Base-by-base conservation (phyloP, 1,139 yeast species). In the Hansenula lynferdii region DNA sequence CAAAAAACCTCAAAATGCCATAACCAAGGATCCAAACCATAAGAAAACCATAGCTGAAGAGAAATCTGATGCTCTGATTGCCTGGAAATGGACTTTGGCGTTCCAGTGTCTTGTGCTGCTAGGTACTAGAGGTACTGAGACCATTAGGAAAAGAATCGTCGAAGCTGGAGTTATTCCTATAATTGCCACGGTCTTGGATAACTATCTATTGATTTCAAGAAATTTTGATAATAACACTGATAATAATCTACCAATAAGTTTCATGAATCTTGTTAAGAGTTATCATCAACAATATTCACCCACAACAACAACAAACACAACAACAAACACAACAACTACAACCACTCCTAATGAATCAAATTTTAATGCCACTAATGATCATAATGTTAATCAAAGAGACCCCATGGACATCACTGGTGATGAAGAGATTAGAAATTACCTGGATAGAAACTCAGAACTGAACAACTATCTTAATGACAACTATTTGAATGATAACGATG, bases 31-130 rank as follows among this genome's bases (percentile, higher is more conserved):
- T n/a, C n/a, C 26, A 12, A 26, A 26, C 5, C 18, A 15, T 9
- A 41, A 42, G 28, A 54, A 48, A 37, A 35, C 51, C 15, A 49
- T 62, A 14, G 51, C 48, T 31, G 58, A 56, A 40, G 60, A 60
- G 38, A 63, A 62, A 34, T 51, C 56, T 36, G 56, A 73, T 44
- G 71, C 82, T 19, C 65, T 85, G 42, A 72, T 80, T 15, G 92
- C 95, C 0, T 90, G 97, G 96, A 92, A 90, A 63, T 92, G 98
- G 98, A 86, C 96, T 7, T 66, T 92, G 43, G 87, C 97, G 0
- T 80, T 92, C 56, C 97, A 92, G 62, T 89, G 97, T 56, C 65
- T 92, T 43, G 96, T 90, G 1, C 72, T 89, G 44, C 77, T 92
- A 21, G 96, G 97, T 14, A 90, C 97, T 1, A 71, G 97, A 50